Evolutionary conservation across 1,284 basidiomycete species (phyloP).

Genomic region (Anthracocystis setariae): DNA sequence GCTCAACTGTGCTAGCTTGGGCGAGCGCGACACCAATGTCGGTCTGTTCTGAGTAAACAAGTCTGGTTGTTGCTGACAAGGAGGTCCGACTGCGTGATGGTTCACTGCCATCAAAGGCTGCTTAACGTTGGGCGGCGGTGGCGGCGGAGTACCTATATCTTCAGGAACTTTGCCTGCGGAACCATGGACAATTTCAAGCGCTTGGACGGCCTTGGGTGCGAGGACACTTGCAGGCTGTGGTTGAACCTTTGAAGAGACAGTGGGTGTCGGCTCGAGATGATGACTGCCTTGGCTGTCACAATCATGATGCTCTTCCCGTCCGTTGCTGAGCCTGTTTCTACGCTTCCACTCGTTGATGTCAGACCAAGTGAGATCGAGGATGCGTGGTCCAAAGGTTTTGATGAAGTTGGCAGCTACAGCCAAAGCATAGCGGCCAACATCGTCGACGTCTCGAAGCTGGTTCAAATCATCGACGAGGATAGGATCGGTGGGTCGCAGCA

Average conservation of each 20-base stretch:
- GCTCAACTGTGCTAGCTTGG: slow-evolving; percentile 9
- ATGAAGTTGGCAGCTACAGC: not conserved
- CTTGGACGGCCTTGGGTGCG: not conserved
- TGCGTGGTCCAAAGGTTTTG: slow-evolving; percentile 2
- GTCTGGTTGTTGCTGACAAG: not conserved
- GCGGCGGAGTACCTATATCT: slow-evolving; percentile 11
- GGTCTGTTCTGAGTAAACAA: not conserved
- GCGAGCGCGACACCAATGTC: not conserved
- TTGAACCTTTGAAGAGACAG: not conserved
- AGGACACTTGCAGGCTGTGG: not conserved
- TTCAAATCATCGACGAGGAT: not conserved
- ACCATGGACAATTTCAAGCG: not conserved
- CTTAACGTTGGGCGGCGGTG: not conserved
- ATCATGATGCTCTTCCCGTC: not conserved
- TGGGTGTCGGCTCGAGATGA: not conserved
- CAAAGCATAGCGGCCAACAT: slow-evolving; percentile 2
- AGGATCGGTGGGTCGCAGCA: slow-evolving; percentile 1
- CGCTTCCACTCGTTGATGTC: slow-evolving; percentile 13
- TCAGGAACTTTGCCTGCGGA: not conserved
- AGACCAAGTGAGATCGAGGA: slow-evolving; percentile 5
- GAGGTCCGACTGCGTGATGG: not conserved
- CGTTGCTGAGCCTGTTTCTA: not conserved
- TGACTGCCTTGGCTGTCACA: not conserved
- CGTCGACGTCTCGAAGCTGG: slow-evolving; percentile 2
- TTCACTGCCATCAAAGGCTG: not conserved